phyloP scores from a whole-genome alignment of 768 basidiomycete species.

The Amanita muscaria region DNA sequence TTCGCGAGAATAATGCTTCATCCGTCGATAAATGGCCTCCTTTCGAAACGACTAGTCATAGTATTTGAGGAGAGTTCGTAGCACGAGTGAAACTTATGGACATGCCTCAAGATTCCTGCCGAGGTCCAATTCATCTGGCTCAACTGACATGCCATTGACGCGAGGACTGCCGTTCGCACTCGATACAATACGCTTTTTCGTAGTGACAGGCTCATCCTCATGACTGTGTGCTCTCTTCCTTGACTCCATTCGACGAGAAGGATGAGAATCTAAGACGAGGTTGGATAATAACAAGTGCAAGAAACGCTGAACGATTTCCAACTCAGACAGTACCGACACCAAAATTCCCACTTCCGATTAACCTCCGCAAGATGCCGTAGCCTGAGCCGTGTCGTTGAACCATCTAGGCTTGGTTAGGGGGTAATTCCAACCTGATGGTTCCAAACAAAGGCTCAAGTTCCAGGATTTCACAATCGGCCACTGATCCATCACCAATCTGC shows the following conservation, averaged over 20 bases:
- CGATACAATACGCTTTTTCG: constrained; percentile 51
- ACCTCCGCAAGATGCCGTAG: constrained; percentile 2
- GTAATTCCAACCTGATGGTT: constrained; percentile 27
- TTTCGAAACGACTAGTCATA: constrained; percentile 67
- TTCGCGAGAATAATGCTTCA: constrained; percentile 77
- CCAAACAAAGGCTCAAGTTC: constrained; percentile 32
- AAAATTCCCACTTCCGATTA: constrained; percentile 17
- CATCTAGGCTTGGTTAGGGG: constrained; percentile 8
- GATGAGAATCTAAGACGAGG: constrained; percentile 15
- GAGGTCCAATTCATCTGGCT: constrained; percentile 41
- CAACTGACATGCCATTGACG: constrained; percentile 38
- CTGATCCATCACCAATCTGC: constrained; percentile 75
- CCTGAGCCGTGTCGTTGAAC: constrained; percentile 2
- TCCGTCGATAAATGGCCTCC: constrained; percentile 77
- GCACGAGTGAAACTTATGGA: constrained; percentile 9
- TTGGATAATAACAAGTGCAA: constrained; percentile 9
- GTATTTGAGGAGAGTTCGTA: constrained; percentile 10
- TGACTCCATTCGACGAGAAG: constrained; percentile 36
- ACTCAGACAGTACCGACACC: constrained; percentile 33
- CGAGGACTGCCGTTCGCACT: constrained; percentile 43
- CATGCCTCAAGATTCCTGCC: constrained; percentile 59
- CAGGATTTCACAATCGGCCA: constrained; percentile 81
- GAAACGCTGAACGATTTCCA: constrained; percentile 24
- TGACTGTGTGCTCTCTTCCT: constrained; percentile 51
- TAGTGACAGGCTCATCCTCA: constrained; percentile 35